Conservation (phyloP, 495 filamentous ascomycete species). For the Talaromyces liani region DNA sequence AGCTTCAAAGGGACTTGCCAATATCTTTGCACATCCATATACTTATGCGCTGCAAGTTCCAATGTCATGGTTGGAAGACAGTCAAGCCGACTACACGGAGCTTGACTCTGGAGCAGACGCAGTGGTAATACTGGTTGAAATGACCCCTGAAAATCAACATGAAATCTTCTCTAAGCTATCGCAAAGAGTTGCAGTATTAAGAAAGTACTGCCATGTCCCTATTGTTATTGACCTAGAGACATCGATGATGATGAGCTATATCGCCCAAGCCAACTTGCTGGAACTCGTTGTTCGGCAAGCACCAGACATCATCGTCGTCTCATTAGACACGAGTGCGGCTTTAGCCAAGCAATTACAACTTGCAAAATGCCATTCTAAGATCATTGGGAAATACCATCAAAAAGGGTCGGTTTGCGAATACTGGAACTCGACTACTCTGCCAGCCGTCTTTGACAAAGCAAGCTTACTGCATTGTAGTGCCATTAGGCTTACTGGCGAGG, state of each 20-base stretch:
- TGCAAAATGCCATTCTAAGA: neutral
- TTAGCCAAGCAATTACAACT: neutral
- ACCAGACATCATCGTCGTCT: conserved; percentile 16
- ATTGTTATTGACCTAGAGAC: conserved; percentile 15
- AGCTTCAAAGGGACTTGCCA: neutral
- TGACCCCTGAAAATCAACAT: conserved; percentile 9
- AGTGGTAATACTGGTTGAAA: conserved; percentile 50
- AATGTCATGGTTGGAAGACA: conserved; percentile 41
- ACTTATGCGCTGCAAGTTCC: conserved; percentile 52
- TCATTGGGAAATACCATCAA: neutral
- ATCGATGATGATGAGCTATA: neutral
- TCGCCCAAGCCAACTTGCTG: conserved; percentile 4
- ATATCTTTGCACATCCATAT: conserved; percentile 18
- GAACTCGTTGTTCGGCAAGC: conserved; percentile 14
- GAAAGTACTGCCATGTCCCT: conserved; percentile 15
- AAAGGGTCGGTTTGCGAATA: neutral
- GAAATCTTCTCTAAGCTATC: neutral
- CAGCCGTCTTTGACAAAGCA: neutral
- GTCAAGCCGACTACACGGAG: conserved; percentile 43
- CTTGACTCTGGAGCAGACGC: conserved; percentile 55
- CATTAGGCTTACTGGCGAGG: conserved; percentile 15
- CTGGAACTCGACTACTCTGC: neutral
- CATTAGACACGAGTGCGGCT: conserved; percentile 2
- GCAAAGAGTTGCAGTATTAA: conserved; percentile 12
- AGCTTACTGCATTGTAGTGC: conserved; percentile 8